phyloP scores from a whole-genome alignment of 768 basidiomycete species.

The Termitomyces sp. region DNA sequence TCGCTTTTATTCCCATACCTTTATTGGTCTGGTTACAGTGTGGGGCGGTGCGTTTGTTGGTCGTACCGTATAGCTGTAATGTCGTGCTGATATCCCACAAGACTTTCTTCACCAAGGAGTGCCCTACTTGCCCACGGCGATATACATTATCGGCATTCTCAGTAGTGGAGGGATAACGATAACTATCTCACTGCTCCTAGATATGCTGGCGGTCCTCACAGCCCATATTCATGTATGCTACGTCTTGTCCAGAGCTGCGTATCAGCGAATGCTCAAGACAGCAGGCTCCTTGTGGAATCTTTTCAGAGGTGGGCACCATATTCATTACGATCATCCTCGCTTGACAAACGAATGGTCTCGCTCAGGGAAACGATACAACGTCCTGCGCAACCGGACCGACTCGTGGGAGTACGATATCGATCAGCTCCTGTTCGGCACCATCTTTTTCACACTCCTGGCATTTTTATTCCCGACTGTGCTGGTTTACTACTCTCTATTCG shows the following conservation, averaged over 20 bases:
- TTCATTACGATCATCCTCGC: background rate
- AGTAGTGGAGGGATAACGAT: conserved; percentile 57
- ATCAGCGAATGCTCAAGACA: conserved; percentile 52
- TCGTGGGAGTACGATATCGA: conserved; percentile 90
- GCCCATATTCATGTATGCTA: conserved; percentile 73
- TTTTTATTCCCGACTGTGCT: conserved; percentile 84
- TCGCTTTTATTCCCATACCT: conserved; percentile 70
- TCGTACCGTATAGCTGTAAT: background rate
- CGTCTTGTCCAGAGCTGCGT: conserved; percentile 55
- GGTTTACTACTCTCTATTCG: conserved; percentile 84
- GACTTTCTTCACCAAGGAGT: conserved; percentile 22
- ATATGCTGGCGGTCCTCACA: conserved; percentile 64
- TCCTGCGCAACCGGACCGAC: conserved; percentile 83
- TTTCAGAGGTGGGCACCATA: conserved; percentile 68
- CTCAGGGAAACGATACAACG: conserved; percentile 85
- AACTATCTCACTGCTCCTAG: conserved; percentile 60
- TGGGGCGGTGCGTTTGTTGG: conserved; percentile 66
- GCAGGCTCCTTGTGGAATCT: conserved; percentile 80
- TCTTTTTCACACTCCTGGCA: conserved; percentile 62
- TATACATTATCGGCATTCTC: conserved; percentile 33
- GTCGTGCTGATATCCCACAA: background rate
- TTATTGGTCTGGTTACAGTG: conserved; percentile 56
- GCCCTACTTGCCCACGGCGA: conserved; percentile 23
- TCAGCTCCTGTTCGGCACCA: conserved; percentile 92
- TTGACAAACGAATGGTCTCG: background rate